Evolutionary conservation across 108 stramenopile genomes (phyloP), one percentile per base, ranked within the genome.

Genomic region (Nitzschia inconspicua): DNA sequence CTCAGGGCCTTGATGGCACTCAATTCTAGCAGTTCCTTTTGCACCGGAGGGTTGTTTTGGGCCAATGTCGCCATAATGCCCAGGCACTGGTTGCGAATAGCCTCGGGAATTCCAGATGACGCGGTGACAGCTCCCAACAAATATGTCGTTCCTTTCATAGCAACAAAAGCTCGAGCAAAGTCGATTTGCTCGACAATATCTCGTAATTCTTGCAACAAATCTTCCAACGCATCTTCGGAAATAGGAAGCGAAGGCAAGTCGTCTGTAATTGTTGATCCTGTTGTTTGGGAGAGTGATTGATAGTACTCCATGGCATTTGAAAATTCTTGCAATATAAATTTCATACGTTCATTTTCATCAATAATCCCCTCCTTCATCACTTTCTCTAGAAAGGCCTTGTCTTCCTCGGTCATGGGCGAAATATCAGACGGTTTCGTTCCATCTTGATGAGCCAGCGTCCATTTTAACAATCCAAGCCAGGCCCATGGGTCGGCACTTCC

Each of bases 111-210:
- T 39, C n/a, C 44, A 18, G 48, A 44, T 36, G 47, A 36, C 34
- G 79, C 66, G 13, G 60, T 47, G 13, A 85, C 83, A 50, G 82
- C 78, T 44, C 88, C 88, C 28, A 93, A 44, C 41, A 93, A 62
- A 42, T 88, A 93, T 7, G 72, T 72, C 34, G 86, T 49, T 13
- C 88, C 92, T 19, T 87, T 80, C 69, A 93, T 69, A 23, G 82
- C 61, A 47, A 65, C 63, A 60, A 89, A 93, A 19, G 86, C 82
- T 4, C 82, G 73, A 4, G 92, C 92, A 55, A 77, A 93, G 58
- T 93, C 92, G 44, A 93, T 89, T 66, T 93, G 92, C 58, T 93
- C 92, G 30, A 93, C 92, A 63, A 93, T 86, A 57, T 93, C 92
- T 30, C 86, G 79, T 14, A 93, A 63, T 66, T 93, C 92, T 44